These are phyloP conservation scores for Quercus ilex DNA, from an alignment of 306 rosid genomes.

Conservation along the genomic window DNA sequence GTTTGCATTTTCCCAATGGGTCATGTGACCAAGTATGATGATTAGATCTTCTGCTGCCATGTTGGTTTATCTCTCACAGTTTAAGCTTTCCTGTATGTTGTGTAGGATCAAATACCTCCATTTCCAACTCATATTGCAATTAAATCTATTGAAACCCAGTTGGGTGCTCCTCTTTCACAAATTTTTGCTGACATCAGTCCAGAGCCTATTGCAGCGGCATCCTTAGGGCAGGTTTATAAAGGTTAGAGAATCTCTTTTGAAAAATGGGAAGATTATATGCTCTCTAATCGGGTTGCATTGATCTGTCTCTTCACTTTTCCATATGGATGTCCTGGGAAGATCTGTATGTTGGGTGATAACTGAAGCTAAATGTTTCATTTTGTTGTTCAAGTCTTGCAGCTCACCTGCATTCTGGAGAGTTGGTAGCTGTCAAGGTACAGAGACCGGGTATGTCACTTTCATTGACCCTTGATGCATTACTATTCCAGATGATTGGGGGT, in stretches of 20 bases:
- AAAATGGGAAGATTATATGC: neutral
- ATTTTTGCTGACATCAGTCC: slow-evolving; percentile 75
- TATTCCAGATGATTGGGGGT: slow-evolving; percentile 94
- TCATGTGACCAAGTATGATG: neutral
- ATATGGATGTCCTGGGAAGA: slow-evolving; percentile 4
- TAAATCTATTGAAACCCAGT: slow-evolving; percentile 70
- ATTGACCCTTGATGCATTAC: slow-evolving; percentile 94
- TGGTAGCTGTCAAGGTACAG: slow-evolving; percentile 96
- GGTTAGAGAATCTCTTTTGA: slow-evolving; percentile 43
- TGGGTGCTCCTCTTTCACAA: slow-evolving; percentile 64
- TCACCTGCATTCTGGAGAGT: slow-evolving; percentile 93
- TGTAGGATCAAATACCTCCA: slow-evolving; percentile 94
- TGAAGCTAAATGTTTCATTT: slow-evolving; percentile 47
- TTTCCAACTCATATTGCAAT: slow-evolving; percentile 75
- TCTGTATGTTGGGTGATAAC: slow-evolving; percentile 33
- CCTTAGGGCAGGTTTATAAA: slow-evolving; percentile 95
- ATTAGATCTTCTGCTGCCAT: neutral
- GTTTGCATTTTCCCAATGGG: slow-evolving; percentile 10
- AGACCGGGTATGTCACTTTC: slow-evolving; percentile 94
- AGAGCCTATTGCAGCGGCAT: slow-evolving; percentile 89
- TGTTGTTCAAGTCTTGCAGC: slow-evolving; percentile 95
- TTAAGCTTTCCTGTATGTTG: neutral
- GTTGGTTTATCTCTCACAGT: neutral
- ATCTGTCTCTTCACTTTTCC: neutral
- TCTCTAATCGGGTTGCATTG: neutral